Percentiles rank a stretch among this genome's conserved stretches.
Evolutionary conservation across 2,329 filamentous ascomycete species (phyloP).

Genomic region (Pezicula rhizophila): DNA sequence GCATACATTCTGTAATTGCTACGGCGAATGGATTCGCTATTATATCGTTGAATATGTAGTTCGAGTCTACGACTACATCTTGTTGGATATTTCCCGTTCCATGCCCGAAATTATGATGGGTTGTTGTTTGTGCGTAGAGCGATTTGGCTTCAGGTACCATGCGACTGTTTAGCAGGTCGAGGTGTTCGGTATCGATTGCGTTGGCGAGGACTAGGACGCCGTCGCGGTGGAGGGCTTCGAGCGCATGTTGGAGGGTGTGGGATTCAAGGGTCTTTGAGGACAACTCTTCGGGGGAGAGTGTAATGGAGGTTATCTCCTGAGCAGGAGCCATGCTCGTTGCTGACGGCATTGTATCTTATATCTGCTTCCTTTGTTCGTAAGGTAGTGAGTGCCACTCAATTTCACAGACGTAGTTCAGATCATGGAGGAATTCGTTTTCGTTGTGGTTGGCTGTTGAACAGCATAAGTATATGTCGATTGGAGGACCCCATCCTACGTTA

Average conservation of each 20-base stretch:
- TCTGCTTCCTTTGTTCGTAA: neutral
- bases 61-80: constrained; percentile 16
- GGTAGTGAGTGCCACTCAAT: neutral
- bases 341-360: neutral
- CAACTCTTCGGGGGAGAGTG: constrained; percentile 9
- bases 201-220: constrained; percentile 67
- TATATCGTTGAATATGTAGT: constrained; percentile 21
- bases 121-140: constrained; percentile 5
- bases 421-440: neutral
- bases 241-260: constrained; percentile 69
- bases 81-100: constrained; percentile 18
- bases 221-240: constrained; percentile 77
- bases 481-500: neutral
- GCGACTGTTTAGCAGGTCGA: constrained; percentile 49
- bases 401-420: neutral
- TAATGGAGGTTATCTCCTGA: constrained; percentile 6
- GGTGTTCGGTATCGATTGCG: constrained; percentile 39
- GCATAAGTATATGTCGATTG: neutral
- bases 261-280: constrained; percentile 8
- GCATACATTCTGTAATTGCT: constrained; percentile 29
- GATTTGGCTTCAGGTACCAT: constrained; percentile 50
- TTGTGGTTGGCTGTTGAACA: neutral
- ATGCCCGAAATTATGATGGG: constrained; percentile 19
- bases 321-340: neutral
- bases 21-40: constrained; percentile 32